These are phyloP conservation scores for Knoxdaviesia capensis DNA, from an alignment of 2,329 filamentous ascomycete genomes.

Conservation along the genomic window DNA sequence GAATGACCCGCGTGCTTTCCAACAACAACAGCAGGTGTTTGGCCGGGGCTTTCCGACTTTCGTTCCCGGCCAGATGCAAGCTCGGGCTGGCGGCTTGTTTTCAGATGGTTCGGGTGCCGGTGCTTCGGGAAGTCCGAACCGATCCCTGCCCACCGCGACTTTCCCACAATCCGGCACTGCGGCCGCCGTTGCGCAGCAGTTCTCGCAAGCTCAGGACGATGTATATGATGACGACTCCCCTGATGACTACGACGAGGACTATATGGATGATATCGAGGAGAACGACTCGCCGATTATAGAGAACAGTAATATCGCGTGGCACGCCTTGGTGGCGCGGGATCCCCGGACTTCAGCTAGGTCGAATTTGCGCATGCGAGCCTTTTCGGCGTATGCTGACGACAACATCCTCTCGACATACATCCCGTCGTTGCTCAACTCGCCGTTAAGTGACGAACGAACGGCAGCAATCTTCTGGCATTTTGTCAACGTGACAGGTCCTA, in stretches of 20 bases:
- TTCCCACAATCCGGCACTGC: too few species aligned
- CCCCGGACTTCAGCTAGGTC: constrained; percentile 15
- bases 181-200: constrained; percentile 8
- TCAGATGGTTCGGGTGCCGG: too few species aligned
- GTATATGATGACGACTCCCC: constrained; percentile 41
- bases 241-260: constrained; percentile 41
- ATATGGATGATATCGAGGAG: constrained; percentile 40
- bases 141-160: too few species aligned
- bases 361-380: constrained; percentile 22
- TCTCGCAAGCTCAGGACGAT: constrained; percentile 37
- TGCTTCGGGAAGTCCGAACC: too few species aligned
- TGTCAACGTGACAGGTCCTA: constrained; percentile 69
- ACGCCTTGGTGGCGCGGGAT: constrained; percentile 13
- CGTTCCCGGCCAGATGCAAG: too few species aligned
- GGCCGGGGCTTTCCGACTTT: too few species aligned
- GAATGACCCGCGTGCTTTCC: too few species aligned
- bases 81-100: too few species aligned
- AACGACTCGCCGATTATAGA: constrained; percentile 20
- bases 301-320: constrained; percentile 3
- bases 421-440: constrained; percentile 44
- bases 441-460: constrained; percentile 61
- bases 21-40: too few species aligned
- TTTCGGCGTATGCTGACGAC: constrained; percentile 25
- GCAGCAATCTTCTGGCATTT: constrained; percentile 82
- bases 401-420: constrained; percentile 43